These are phyloP conservation scores for Thielaviopsis ethacetica DNA, from an alignment of 2,329 filamentous ascomycete species.

Conservation along the genomic window DNA sequence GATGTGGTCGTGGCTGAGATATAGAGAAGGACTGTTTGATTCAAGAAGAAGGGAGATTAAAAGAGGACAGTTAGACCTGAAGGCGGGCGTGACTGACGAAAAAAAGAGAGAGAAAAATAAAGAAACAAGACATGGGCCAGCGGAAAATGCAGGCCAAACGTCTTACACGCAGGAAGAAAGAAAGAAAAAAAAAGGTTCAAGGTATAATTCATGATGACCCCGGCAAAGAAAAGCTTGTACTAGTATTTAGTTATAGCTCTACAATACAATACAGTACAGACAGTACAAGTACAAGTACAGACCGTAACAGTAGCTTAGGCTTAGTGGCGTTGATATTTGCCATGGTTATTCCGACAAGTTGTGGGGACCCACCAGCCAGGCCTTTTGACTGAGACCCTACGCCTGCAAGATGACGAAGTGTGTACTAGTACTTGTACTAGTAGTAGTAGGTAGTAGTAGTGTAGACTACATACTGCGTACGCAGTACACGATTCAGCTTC, in stretches of 20 bases:
- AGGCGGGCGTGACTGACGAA: neutral
- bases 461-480: too few relatives aligned
- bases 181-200: neutral
- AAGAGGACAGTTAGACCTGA: neutral
- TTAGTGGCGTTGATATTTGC: slow-evolving; percentile 1
- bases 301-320: slow-evolving; percentile 1
- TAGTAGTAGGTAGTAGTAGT: too few relatives aligned
- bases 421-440: too few relatives aligned
- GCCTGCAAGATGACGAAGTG: too few relatives aligned
- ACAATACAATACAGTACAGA: too few relatives aligned
- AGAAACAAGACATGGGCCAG: neutral
- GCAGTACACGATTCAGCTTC: too few relatives aligned
- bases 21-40: neutral
- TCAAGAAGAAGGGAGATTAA: neutral
- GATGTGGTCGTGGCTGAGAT: neutral
- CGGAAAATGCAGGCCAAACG: neutral
- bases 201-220: neutral
- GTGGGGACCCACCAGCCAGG: neutral
- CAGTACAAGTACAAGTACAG: too few relatives aligned
- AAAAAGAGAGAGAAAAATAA: neutral
- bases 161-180: neutral
- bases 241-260: too few relatives aligned
- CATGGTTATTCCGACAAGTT: neutral
- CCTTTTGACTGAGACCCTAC: too few relatives aligned
- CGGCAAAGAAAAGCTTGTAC: neutral